These are phyloP conservation scores for Arachis monticola DNA, from an alignment of 331 rosid species.

Conservation along the genomic window DNA sequence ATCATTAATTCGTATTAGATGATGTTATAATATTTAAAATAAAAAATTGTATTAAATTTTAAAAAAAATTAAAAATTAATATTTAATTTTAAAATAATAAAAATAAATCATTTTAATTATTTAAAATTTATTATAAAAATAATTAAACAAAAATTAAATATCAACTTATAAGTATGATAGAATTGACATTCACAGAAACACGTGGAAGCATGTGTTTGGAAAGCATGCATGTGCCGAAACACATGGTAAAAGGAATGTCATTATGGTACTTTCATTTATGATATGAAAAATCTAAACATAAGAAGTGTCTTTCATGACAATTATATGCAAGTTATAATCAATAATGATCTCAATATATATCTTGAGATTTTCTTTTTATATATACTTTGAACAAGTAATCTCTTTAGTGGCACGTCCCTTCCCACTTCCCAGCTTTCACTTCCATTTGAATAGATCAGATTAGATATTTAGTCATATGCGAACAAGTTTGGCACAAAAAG, in stretches of 20 bases:
- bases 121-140: no score
- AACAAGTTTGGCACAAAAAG: slow-evolving; percentile 35
- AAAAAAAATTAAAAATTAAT: no score
- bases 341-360: no score
- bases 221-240: slow-evolving; percentile 31
- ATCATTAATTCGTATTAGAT: no score
- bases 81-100: no score
- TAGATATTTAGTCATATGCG: not conserved
- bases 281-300: slow-evolving; percentile 23
- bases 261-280: slow-evolving; percentile 13
- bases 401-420: slow-evolving; percentile 33
- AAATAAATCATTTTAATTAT: no score
- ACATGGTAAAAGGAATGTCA: slow-evolving; percentile 22
- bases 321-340: not conserved
- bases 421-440: slow-evolving; percentile 3
- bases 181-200: no score
- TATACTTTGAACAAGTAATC: slow-evolving; percentile 14
- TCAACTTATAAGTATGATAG: no score
- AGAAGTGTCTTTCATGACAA: not conserved
- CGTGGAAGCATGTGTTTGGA: slow-evolving; percentile 43
- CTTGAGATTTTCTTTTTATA: slow-evolving; percentile 1
- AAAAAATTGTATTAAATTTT: no score
- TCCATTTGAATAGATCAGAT: slow-evolving; percentile 17
- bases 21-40: no score
- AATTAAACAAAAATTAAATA: no score